Base-by-base conservation (phyloP, 345 rosid species). In the Aquilaria sinensis region DNA sequence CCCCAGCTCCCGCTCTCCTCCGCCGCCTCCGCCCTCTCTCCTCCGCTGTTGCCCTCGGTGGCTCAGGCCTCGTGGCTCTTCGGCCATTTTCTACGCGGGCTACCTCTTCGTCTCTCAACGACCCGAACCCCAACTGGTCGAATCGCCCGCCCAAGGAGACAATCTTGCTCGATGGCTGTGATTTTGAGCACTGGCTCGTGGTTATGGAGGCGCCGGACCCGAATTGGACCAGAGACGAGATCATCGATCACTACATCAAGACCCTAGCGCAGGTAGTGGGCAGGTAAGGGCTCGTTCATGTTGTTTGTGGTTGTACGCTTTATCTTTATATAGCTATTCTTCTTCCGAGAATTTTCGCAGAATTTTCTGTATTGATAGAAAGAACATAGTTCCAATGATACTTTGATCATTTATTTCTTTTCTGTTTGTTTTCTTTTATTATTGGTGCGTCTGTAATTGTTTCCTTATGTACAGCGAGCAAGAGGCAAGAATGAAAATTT, bases 111-210 rank as follows among this genome's bases (percentile, higher is more conserved):
- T 84, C 97, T 12, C 88, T 94, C 14, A 88, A 65, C 58, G 89
- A 94, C 45, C 84, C 82, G 0, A 80, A 67, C 65, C 96, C 96
- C 45, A 93, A 93, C 74, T 93, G 94, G 90, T 88, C 97, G 5
- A 94, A 88, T 53, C 70, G 99, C 46, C 97, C 99, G 8, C 92
- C 97, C 0, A 85, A 90, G 69, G 99, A 90, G 80, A 86, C 97
- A 31, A 90, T 90, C 50, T 67, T 94, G 77, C 87, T 94, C 51
- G 97, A 90, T 63, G 91, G 99, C 0, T 90, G 96, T 65, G 99
- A 94, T 75, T 94, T 90, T 47, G 83, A 94, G 56, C 99, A 94
- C 70, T 90, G 97, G 97, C 96, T 94, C 31, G 83, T 94, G 10
- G 96, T 94, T 6, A 50, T 90, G 87, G 96, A 86, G 16, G 70